Evolutionary conservation across 2,329 filamentous ascomycete species (phyloP).

Genomic region (Didymosphaeria variabile): DNA sequence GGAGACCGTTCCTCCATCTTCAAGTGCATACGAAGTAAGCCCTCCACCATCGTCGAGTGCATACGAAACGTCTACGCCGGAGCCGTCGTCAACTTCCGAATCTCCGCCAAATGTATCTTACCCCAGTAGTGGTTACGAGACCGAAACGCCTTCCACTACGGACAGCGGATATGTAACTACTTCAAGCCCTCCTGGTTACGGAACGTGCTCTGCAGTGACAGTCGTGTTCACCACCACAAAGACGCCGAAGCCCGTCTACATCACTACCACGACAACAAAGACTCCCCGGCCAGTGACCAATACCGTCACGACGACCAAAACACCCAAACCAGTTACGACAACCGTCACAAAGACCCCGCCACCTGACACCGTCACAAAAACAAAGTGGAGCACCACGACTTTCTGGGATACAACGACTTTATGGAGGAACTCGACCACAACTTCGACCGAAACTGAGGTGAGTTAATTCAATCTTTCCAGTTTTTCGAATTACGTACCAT

Average conservation of each 20-base stretch:
- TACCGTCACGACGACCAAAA: constrained; percentile 18
- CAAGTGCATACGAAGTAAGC: background rate
- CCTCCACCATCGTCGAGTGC: background rate
- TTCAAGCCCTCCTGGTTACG: constrained; percentile 3
- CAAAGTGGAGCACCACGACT: constrained; percentile 19
- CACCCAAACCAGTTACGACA: constrained; percentile 7
- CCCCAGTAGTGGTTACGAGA: background rate
- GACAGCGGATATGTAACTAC: background rate
- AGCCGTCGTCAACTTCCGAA: background rate
- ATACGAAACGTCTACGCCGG: background rate
- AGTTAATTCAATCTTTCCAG: background rate
- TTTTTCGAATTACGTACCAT: background rate
- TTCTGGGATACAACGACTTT: constrained; percentile 23
- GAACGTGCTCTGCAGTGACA: constrained; percentile 7
- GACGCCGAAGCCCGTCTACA: constrained; percentile 2
- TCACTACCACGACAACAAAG: constrained; percentile 10
- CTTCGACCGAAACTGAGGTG: constrained; percentile 16
- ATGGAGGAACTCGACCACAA: constrained; percentile 15
- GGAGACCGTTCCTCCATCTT: background rate
- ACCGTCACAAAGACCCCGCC: constrained; percentile 22
- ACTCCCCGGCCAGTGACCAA: constrained; percentile 10
- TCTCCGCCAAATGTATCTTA: background rate
- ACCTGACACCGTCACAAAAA: constrained; percentile 18
- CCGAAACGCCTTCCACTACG: background rate
- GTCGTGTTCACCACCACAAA: constrained; percentile 6